Base-by-base conservation (phyloP, 2,329 filamentous ascomycete species). In the Talaromyces sp. region DNA sequence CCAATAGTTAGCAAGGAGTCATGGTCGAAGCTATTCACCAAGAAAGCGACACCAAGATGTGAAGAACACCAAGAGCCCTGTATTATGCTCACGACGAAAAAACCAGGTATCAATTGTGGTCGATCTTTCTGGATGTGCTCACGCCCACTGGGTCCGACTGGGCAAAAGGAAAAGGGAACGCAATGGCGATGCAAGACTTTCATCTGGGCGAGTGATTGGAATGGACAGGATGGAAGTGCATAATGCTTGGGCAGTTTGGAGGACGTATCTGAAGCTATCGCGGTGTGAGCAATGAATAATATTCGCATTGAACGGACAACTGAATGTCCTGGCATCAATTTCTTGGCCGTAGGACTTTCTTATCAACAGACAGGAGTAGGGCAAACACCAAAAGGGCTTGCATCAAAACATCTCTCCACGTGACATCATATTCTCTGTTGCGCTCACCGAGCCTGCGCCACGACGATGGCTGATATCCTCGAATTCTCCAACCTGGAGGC, bases 161-260 rank as follows among this genome's bases (percentile, higher is more conserved):
- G 93, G 0, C 86, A 90, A 70, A 95, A 95, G 75, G 93, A 96
- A 77, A 90, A 83, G 66, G 90, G 89, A 2, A 93, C 92, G 0
- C 85, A 95, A 73, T 97, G 93, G 92, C 87, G 92, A 50, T 98
- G 94, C 76, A 82, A 85, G 2, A 97, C 92, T 0, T 97, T 97
- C 71, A 92, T 88, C 52, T 89, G 87, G 87, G 83, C 81, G 52
- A 88, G 83, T 70, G 86, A 89, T 73, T 88, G 84, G 86, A 87
- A 84, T 73, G 74, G 72, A 7, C 67, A 68, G 13, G 31, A 43
- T 6, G 22, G 22, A 31, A 14, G 13, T 60, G 31, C 56, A 16
- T 43, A 22, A 56, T 31, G 7, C 11, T 35, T 3, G 31, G 19
- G 27, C 27, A 1, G 27, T 13, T 19, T 2, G 16, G 19, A 58